Conservation (phyloP, 768 basidiomycete genomes). For the Rhizopogon sp. region DNA sequence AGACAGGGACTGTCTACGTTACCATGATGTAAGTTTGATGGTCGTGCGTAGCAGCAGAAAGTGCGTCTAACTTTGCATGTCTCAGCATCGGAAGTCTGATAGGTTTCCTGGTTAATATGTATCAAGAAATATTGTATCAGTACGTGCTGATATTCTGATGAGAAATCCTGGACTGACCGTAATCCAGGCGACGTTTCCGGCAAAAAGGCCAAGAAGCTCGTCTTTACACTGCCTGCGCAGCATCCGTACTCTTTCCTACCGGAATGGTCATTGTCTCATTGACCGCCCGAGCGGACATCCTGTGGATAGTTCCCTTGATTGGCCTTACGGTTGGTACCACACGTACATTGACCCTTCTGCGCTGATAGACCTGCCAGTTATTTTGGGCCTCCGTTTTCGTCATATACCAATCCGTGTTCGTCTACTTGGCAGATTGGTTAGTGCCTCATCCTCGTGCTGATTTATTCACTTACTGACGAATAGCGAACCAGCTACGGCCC, state of each 20-base stretch:
- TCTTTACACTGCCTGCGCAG: slow-evolving; percentile 24
- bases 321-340: slow-evolving; percentile 18
- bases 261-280: slow-evolving; percentile 72
- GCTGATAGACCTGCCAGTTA: slow-evolving; percentile 26
- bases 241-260: slow-evolving; percentile 46
- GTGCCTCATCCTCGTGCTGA: slow-evolving; percentile 6
- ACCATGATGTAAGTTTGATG: slow-evolving; percentile 43
- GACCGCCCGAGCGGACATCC: slow-evolving; percentile 48
- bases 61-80: not conserved
- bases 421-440: slow-evolving; percentile 63
- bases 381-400: slow-evolving; percentile 47
- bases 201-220: slow-evolving; percentile 50
- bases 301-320: slow-evolving; percentile 47
- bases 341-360: not conserved
- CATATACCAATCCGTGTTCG: slow-evolving; percentile 52
- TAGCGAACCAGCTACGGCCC: slow-evolving; percentile 38
- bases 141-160: slow-evolving; percentile 16
- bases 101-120: slow-evolving; percentile 40
- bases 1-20: slow-evolving; percentile 56
- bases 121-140: slow-evolving; percentile 48
- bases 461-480: slow-evolving; percentile 1
- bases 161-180: not conserved
- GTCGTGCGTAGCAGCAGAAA: not conserved
- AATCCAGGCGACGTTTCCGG: slow-evolving; percentile 21
- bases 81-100: slow-evolving; percentile 49